Evolutionary conservation across 2,329 filamentous ascomycete species (phyloP).

Genomic region (Xylariaceae sp.): DNA sequence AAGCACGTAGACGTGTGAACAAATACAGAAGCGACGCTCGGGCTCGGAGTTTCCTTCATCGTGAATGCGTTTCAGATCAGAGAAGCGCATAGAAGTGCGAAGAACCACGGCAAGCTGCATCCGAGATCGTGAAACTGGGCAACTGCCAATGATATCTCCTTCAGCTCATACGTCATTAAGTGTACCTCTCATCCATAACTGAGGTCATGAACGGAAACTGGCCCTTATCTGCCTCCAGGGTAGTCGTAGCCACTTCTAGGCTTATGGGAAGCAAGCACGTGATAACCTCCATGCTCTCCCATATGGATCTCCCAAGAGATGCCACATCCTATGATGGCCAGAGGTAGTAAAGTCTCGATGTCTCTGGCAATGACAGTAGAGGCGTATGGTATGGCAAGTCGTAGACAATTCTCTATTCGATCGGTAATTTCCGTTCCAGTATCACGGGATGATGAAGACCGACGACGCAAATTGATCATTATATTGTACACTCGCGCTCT

Average conservation of each 20-base stretch:
- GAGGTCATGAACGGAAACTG: neutral
- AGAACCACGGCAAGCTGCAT: neutral
- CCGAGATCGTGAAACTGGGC: neutral
- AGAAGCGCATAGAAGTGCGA: neutral
- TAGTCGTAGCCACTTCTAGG: neutral
- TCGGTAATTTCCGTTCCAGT: too few species aligned
- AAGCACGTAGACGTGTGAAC: neutral
- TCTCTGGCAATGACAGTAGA: neutral
- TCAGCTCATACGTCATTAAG: neutral
- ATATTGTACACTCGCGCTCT: conserved; percentile 35
- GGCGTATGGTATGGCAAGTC: too few species aligned
- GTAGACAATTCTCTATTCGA: too few species aligned
- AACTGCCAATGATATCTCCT: neutral
- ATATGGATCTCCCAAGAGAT: neutral
- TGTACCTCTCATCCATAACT: neutral
- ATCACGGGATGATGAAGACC: too few species aligned
- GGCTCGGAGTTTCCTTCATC: neutral
- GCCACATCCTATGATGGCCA: neutral
- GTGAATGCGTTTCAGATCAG: neutral
- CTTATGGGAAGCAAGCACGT: neutral
- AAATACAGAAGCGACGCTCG: neutral
- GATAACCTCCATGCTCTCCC: too few species aligned
- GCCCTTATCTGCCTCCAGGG: neutral
- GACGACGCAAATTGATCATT: neutral
- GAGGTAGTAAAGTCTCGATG: neutral